These are phyloP conservation scores for Rhododendron griersonianum DNA, from an alignment of 148 eudicot species.

Conservation along the genomic window DNA sequence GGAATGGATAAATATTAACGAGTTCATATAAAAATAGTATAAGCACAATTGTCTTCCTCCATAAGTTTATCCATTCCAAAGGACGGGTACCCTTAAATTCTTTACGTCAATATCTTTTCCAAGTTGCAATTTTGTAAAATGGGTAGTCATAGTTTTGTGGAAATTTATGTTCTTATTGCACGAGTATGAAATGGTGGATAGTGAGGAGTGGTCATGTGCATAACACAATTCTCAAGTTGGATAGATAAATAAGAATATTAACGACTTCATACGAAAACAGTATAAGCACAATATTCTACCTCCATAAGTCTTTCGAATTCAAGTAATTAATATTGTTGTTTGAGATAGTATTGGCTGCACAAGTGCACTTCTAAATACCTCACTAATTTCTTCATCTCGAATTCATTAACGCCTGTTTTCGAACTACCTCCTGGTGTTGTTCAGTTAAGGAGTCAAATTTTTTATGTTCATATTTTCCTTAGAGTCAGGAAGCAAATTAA, in stretches of 20 bases:
- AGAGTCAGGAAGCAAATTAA: not conserved
- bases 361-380: not conserved
- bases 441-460: not conserved
- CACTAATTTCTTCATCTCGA: not conserved
- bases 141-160: not conserved
- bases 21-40: not conserved
- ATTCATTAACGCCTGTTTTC: not conserved
- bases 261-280: not conserved
- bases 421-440: not conserved
- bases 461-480: not conserved
- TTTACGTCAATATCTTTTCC: not conserved
- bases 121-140: not conserved
- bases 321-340: too few relatives aligned
- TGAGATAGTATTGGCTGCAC: not conserved
- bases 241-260: not conserved
- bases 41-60: not conserved
- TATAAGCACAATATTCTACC: not conserved
- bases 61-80: too few relatives aligned
- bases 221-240: not conserved
- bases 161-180: not conserved
- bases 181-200: not conserved
- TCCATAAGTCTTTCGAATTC: not conserved
- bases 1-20: not conserved
- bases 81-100: too few relatives aligned
- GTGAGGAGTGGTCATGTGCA: not conserved